Percentiles rank a stretch among this genome's conserved stretches.
Evolutionary conservation across 257 asterid genomes (phyloP).

Genomic region (Rehmannia glutinosa): DNA sequence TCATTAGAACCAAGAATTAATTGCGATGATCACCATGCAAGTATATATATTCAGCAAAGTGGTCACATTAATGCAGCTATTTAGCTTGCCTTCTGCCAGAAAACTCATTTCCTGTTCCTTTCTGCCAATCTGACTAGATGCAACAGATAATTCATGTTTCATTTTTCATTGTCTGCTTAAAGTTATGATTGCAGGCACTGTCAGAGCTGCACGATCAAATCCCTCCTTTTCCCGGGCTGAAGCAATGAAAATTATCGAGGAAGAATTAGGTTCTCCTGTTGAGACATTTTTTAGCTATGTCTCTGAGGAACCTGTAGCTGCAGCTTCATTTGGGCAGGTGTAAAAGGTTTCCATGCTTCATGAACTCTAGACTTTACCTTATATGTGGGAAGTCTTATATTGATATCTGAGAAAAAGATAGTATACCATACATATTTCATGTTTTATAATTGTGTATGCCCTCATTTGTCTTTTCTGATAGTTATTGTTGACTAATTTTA

Average conservation of each 20-base stretch:
- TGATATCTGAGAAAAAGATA: too few species aligned
- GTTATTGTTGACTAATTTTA: conserved; percentile 2
- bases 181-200: conserved; percentile 75
- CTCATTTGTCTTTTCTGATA: conserved; percentile 15
- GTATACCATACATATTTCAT: background rate
- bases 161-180: conserved; percentile 34
- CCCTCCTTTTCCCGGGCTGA: conserved; percentile 77
- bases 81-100: background rate
- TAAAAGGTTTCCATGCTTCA: conserved; percentile 19
- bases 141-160: conserved; percentile 15
- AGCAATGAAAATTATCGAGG: conserved; percentile 88
- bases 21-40: background rate
- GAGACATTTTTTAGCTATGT: conserved; percentile 57
- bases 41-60: background rate
- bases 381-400: background rate
- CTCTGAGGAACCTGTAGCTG: conserved; percentile 96
- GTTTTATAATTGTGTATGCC: background rate
- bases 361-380: conserved; percentile 9
- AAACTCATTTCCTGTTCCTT: background rate
- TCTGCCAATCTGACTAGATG: conserved; percentile 6
- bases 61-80: background rate
- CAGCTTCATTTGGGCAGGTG: conserved; percentile 99
- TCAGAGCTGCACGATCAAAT: conserved; percentile 89
- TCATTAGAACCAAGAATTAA: background rate
- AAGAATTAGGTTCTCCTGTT: conserved; percentile 78